Conservation (phyloP, 441 rosid species). For the Euphorbia celastroides region DNA sequence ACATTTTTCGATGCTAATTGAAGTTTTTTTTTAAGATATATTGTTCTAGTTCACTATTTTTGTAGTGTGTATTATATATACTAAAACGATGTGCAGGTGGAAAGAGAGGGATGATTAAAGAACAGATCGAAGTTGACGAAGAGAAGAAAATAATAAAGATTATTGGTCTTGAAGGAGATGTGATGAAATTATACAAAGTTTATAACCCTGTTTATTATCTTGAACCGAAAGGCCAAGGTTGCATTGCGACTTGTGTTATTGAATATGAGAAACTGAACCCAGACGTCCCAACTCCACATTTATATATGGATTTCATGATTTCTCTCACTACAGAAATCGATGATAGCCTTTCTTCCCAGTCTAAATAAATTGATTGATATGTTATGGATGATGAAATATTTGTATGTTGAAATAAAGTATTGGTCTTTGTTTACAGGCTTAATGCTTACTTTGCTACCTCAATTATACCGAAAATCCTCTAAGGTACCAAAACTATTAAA, state of each 20-base stretch:
- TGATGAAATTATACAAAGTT: conserved; percentile 21
- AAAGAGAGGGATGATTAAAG: conserved; percentile 16
- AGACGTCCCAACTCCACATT: conserved; percentile 18
- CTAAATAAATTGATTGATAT: neutral
- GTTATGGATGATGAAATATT: no score
- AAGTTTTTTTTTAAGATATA: neutral
- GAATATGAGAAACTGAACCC: conserved; percentile 26
- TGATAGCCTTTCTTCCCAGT: neutral
- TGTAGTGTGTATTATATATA: neutral
- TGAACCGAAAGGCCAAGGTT: conserved; percentile 16
- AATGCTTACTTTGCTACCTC: no score
- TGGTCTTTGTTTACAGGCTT: neutral
- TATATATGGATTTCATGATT: conserved; percentile 23
- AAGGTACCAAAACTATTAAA: no score
- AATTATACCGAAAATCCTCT: no score
- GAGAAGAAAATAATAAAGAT: conserved; percentile 15
- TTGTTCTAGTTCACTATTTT: no score
- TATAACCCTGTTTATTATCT: conserved; percentile 16
- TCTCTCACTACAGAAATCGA: conserved; percentile 15
- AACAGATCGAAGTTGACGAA: conserved; percentile 24
- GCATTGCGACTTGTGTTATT: conserved; percentile 14
- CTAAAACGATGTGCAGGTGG: conserved; percentile 19
- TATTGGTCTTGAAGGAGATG: conserved; percentile 25
- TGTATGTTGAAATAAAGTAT: neutral
- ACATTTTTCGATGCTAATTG: neutral